These are phyloP conservation scores for Inga oerstediana DNA, from an alignment of 306 rosid species.

Conservation along the genomic window DNA sequence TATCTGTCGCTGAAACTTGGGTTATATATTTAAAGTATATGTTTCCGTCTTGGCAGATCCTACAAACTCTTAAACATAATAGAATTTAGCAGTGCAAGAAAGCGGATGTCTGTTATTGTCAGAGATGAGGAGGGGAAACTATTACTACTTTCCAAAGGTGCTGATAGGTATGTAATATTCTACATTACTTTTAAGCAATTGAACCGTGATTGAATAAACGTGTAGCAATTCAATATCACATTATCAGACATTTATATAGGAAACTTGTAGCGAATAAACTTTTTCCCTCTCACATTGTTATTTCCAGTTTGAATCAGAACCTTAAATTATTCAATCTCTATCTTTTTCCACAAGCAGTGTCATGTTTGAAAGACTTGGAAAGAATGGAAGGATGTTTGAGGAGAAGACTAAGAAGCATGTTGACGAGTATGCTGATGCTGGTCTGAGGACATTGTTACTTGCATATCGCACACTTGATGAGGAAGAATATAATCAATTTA, in stretches of 20 bases:
- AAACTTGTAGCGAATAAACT: neutral
- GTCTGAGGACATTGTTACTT: conserved; percentile 70
- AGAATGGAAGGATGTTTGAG: conserved; percentile 59
- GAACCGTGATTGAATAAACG: neutral
- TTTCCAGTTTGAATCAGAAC: neutral
- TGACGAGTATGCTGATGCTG: conserved; percentile 72
- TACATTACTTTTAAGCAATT: conserved; percentile 11
- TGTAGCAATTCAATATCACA: neutral
- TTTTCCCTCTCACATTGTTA: neutral
- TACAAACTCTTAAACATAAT: conserved; percentile 63
- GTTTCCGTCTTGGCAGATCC: conserved; percentile 48
- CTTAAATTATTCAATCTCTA: neutral
- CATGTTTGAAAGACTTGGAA: conserved; percentile 73
- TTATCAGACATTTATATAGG: too few species aligned
- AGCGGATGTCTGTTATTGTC: conserved; percentile 85
- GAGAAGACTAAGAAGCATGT: conserved; percentile 57
- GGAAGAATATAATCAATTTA: conserved; percentile 52
- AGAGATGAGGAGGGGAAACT: conserved; percentile 69
- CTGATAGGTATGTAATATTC: conserved; percentile 78
- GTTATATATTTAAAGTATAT: neutral
- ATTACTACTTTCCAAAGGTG: conserved; percentile 79
- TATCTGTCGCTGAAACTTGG: conserved; percentile 3
- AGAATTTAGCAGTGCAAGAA: conserved; percentile 91
- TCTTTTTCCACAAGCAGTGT: conserved; percentile 49
- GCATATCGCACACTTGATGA: conserved; percentile 59